A percentile compares a stretch with the other conserved stretches of the same genome.
Evolutionary conservation across 1,284 basidiomycete species (phyloP).

Genomic region (Exobasidium rhododendri): DNA sequence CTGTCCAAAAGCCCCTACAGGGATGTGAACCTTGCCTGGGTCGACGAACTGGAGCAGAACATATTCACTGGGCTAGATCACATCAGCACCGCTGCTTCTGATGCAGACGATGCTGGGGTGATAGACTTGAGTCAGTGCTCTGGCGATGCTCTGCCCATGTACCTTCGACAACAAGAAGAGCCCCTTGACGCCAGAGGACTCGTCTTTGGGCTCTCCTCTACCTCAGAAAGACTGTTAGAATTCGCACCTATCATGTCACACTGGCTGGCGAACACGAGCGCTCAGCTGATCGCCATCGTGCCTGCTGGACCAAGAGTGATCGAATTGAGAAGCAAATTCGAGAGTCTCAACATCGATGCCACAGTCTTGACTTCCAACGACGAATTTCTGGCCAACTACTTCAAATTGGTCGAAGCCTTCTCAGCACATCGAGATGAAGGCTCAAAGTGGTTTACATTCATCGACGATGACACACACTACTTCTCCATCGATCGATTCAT

Average conservation of each 20-base stretch:
- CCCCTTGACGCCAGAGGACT: not conserved
- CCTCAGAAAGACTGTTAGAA: constrained; percentile 9
- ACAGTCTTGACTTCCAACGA: constrained; percentile 9
- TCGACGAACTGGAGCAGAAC: not conserved
- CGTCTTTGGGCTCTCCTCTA: constrained; percentile 12
- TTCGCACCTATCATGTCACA: constrained; percentile 3
- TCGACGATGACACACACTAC: constrained; percentile 16
- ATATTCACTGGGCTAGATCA: not conserved
- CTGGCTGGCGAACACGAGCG: constrained; percentile 6
- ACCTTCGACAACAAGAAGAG: not conserved
- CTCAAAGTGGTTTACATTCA: constrained; percentile 9
- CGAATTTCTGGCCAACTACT: constrained; percentile 9
- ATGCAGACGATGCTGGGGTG: not conserved
- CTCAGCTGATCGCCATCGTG: constrained; percentile 9
- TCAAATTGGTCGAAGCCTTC: constrained; percentile 8
- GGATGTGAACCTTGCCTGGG: not conserved
- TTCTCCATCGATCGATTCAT: constrained; percentile 6
- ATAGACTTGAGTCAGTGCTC: not conserved
- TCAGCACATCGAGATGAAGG: not conserved
- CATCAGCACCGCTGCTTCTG: not conserved
- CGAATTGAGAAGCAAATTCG: constrained; percentile 6
- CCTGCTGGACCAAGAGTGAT: not conserved
- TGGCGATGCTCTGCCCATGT: not conserved
- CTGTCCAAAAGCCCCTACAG: not conserved
- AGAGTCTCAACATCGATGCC: not conserved